Evolutionary conservation across 352 stramenopile species (phyloP).

Genomic region (Pythium grandisporangium): DNA sequence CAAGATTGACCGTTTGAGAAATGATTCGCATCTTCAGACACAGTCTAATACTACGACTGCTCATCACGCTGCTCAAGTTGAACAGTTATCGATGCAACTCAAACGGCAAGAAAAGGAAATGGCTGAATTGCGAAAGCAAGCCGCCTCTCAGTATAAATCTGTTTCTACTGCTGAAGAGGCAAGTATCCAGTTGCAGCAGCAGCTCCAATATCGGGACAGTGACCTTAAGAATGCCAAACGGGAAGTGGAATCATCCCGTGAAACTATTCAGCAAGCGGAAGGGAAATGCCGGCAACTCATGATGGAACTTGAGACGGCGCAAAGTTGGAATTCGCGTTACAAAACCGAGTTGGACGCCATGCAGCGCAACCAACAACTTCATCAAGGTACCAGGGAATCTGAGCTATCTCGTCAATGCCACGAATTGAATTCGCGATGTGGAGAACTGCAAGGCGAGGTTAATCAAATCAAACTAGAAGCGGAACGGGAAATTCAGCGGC

Average conservation of each 20-base stretch:
- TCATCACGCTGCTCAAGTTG: neutral
- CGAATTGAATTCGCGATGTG: slow-evolving; percentile 4
- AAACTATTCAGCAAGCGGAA: neutral
- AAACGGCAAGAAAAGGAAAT: neutral
- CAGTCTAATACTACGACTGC: too few species aligned
- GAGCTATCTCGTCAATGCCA: slow-evolving; percentile 11
- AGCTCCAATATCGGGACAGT: neutral
- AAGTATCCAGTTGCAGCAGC: neutral
- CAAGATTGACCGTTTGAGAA: neutral
- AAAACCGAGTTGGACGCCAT: neutral
- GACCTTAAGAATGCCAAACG: neutral
- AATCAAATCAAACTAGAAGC: neutral
- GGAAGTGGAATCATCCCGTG: neutral
- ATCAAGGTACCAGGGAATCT: slow-evolving; percentile 1
- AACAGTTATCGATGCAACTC: neutral
- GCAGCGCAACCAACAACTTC: slow-evolving; percentile 5
- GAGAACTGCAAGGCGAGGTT: neutral
- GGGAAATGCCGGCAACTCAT: neutral
- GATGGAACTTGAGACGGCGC: neutral
- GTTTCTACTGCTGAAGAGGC: neutral
- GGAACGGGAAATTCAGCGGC: neutral
- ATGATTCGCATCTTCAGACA: neutral
- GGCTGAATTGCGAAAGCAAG: neutral
- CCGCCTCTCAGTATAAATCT: neutral
- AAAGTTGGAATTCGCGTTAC: neutral